phyloP scores from a whole-genome alignment of 768 basidiomycete genomes.

The Kwoniella mangroviensis region DNA sequence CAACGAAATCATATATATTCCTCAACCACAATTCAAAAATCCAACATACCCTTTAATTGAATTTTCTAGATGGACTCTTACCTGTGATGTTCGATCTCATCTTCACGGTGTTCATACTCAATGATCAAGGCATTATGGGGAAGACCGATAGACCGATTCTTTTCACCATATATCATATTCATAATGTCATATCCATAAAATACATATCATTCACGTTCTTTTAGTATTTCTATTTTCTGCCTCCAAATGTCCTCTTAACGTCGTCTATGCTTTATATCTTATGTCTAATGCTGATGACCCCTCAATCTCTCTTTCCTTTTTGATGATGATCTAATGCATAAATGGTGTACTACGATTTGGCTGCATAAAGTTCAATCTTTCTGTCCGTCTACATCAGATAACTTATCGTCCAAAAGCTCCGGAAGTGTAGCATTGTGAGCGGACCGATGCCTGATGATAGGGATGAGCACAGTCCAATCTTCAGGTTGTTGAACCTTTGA shows the following conservation, averaged over 20 bases:
- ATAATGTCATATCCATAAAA: background rate
- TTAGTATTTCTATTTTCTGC: background rate
- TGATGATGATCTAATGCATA: slow-evolving; percentile 12
- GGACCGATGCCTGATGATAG: no score
- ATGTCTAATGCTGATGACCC: slow-evolving; percentile 14
- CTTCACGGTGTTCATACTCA: background rate
- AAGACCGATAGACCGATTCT: no score
- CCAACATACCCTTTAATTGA: background rate
- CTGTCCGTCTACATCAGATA: no score
- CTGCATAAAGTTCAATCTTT: no score
- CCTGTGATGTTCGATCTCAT: background rate
- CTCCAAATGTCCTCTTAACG: slow-evolving; percentile 3
- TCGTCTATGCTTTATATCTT: slow-evolving; percentile 13
- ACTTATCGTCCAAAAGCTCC: no score
- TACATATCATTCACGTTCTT: background rate
- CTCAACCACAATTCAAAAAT: background rate
- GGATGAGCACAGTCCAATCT: background rate
- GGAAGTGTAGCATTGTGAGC: no score
- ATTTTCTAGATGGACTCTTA: background rate
- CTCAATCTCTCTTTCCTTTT: background rate
- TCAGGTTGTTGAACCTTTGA: background rate
- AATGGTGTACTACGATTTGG: slow-evolving; percentile 16
- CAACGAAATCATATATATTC: background rate
- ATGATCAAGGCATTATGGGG: no score
- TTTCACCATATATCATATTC: background rate